Percentiles rank a stretch among this genome's conserved stretches.
phyloP scores from a whole-genome alignment of 2,329 filamentous ascomycete species.

The Xylariaceae sp. region DNA sequence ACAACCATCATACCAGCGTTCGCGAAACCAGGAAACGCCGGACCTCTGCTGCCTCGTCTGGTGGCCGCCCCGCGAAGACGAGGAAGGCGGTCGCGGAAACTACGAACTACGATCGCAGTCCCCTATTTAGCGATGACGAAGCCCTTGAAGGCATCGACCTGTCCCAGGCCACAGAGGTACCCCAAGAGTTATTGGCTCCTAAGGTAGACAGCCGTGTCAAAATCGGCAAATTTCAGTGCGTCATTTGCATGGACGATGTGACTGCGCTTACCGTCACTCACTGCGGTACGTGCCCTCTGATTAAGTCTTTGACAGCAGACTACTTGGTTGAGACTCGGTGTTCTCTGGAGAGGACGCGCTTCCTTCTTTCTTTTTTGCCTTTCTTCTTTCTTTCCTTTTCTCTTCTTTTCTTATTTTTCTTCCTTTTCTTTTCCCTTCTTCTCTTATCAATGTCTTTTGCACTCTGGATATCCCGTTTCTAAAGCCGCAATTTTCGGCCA shows the following conservation, averaged over 20 bases:
- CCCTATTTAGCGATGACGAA: constrained; percentile 21
- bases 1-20: constrained; percentile 3
- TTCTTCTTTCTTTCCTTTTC: not conserved
- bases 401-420: no score
- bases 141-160: constrained; percentile 30
- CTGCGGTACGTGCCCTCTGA: constrained; percentile 61
- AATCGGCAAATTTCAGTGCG: constrained; percentile 53
- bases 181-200: constrained; percentile 34
- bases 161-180: constrained; percentile 35
- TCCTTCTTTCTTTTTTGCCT: not conserved
- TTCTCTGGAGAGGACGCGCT: not conserved
- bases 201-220: constrained; percentile 43
- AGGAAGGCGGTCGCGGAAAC: constrained; percentile 21
- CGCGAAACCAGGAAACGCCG: constrained; percentile 14
- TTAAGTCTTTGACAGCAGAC: no score
- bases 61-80: constrained; percentile 12
- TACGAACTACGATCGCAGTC: constrained; percentile 17
- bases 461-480: no score
- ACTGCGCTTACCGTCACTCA: constrained; percentile 54
- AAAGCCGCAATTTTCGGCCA: not conserved
- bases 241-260: constrained; percentile 60
- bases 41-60: constrained; percentile 11
- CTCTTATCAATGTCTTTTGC: no score
- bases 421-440: no score
- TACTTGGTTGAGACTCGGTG: no score